A percentile compares a stretch with the other conserved stretches of the same genome.
These are phyloP conservation scores for Discostella pseudostelligera DNA, from an alignment of 108 stramenopile species.

Conservation along the genomic window DNA sequence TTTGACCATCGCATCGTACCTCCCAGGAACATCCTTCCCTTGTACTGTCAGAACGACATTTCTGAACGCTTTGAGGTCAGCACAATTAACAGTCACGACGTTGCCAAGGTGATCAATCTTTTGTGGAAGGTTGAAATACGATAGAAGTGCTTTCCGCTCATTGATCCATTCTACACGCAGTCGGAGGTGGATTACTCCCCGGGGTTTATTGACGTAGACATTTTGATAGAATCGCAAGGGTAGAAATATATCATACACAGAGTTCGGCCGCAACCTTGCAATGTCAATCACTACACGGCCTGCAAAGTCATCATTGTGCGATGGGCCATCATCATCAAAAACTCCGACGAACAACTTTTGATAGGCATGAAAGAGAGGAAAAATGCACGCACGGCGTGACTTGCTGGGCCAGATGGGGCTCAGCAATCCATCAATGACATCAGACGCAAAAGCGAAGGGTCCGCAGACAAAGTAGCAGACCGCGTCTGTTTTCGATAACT, in stretches of 20 bases:
- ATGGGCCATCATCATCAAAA: slow-evolving; percentile 68
- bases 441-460: slow-evolving; percentile 70
- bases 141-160: slow-evolving; percentile 57
- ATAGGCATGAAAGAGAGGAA: slow-evolving; percentile 67
- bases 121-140: slow-evolving; percentile 54
- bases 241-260: slow-evolving; percentile 64
- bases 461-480: slow-evolving; percentile 72
- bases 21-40: slow-evolving; percentile 61
- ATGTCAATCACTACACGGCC: slow-evolving; percentile 66
- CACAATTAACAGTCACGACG: slow-evolving; percentile 50
- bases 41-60: slow-evolving; percentile 71
- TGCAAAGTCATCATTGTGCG: slow-evolving; percentile 67
- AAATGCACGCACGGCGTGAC: slow-evolving; percentile 63
- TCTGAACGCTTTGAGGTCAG: slow-evolving; percentile 62
- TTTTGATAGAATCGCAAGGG: slow-evolving; percentile 60
- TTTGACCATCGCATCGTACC: slow-evolving; percentile 34
- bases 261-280: slow-evolving; percentile 51
- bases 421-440: slow-evolving; percentile 53
- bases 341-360: slow-evolving; percentile 61
- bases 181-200: slow-evolving; percentile 66
- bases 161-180: slow-evolving; percentile 60
- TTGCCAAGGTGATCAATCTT: slow-evolving; percentile 32
- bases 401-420: slow-evolving; percentile 68
- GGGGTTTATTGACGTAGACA: slow-evolving; percentile 50
- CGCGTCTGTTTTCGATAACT: slow-evolving; percentile 57